These are phyloP conservation scores for Sechiopsis laciniata DNA, from an alignment of 306 rosid genomes.

Conservation along the genomic window DNA sequence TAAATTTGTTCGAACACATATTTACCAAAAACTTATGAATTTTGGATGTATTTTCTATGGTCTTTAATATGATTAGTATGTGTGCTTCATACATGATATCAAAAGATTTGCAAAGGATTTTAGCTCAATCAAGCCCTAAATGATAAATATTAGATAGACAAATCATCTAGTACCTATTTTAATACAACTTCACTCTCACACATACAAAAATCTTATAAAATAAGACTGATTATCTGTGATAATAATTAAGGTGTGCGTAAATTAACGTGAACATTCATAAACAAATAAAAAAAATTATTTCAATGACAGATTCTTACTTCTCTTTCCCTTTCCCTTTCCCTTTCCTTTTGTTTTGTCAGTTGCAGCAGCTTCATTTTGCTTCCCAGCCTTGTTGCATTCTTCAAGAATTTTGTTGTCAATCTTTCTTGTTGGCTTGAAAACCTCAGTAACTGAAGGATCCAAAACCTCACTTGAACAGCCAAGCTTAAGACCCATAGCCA, in stretches of 20 bases:
- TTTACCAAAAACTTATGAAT: too few species aligned
- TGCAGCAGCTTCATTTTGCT: conserved; percentile 24
- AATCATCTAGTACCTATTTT: too few species aligned
- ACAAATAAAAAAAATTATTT: not conserved
- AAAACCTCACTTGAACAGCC: conserved; percentile 51
- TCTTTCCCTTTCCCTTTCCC: conserved; percentile 23
- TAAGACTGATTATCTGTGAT: too few species aligned
- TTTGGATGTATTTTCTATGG: too few species aligned
- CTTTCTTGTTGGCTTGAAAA: conserved; percentile 48
- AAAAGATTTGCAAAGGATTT: not conserved
- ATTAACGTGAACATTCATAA: too few species aligned
- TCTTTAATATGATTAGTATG: not conserved
- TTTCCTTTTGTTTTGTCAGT: conserved; percentile 27
- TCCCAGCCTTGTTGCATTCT: conserved; percentile 31
- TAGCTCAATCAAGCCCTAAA: not conserved
- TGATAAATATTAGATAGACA: too few species aligned
- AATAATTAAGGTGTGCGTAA: too few species aligned
- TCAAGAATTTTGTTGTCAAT: conserved; percentile 32
- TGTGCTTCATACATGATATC: not conserved
- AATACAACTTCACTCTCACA: too few species aligned
- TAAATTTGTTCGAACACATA: too few species aligned
- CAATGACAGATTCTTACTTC: conserved; percentile 6
- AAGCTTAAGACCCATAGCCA: conserved; percentile 50
- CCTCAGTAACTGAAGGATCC: conserved; percentile 70
- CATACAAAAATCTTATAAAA: too few species aligned